Evolutionary conservation across 805 yeast species (phyloP), one percentile per base, ranked within the genome.

Genomic region (Candida anglica): DNA sequence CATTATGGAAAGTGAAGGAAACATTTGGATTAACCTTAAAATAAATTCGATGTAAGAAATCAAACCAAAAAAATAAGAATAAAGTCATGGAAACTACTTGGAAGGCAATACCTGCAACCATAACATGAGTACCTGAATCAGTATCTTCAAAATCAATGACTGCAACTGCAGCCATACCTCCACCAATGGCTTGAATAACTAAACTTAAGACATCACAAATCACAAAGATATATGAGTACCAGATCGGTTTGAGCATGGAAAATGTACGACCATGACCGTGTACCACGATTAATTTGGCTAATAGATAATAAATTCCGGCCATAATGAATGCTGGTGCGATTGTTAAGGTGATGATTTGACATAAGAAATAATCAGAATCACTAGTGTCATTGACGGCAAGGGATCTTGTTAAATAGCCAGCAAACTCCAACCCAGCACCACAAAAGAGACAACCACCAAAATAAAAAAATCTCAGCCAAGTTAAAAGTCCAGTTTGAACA

Each of bases 301-400:
- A 58, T 34, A 79, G 65, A 43, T 72, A 81, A 58, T 87, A 88
- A 3, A 87, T 66, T 1, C 91, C 95, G 3, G 84, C 96, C 85
- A 85, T 82, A 28, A 84, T 64, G 53, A 87, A 82, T 15, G 86
- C 86, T 0, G 96, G 96, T 0, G 86, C 91, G 30, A 87, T 57
- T 0, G 91, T 85, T 36, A 86, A 60, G 47, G 80, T 68, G 36
- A 79, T 72, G 42, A 81, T 72, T 54, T 87, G 94, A 46, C 79
- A 58, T 27, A 82, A 49, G 48, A 69, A 87, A 19, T 67, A 60
- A 32, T 68, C 53, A 26, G 58, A 42, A 23, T 58, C 48, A 11
- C 41, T 24, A 2, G 34, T 27, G 42, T 72, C 50, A 28, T 50
- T 42, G 14, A 70, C 66, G 2, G 80, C 66, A 35, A 72, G 43